Conservation (phyloP, 805 yeast genomes). For the Candida ulmi region DNA sequence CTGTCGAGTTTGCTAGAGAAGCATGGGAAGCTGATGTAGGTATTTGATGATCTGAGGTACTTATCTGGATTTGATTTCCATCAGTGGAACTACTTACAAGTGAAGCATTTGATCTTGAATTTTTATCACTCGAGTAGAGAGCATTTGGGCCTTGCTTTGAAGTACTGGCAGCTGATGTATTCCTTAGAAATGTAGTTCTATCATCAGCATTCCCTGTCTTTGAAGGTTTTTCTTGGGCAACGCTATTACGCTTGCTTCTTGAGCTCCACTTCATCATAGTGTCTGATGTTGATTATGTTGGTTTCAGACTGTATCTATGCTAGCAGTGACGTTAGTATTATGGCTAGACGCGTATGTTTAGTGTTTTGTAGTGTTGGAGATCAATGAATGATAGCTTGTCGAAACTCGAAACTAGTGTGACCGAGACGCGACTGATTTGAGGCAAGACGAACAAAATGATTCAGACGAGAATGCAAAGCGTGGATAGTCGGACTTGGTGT, state of each 20-base stretch:
- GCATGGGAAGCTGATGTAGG: neutral
- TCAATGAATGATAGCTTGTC: too few relatives aligned
- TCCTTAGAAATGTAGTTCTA: neutral
- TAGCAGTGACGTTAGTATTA: too few relatives aligned
- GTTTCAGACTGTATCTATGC: too few relatives aligned
- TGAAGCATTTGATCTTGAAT: neutral
- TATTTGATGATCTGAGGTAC: neutral
- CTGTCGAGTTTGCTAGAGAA: conserved; percentile 1
- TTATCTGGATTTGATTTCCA: neutral
- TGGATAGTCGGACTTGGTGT: too few relatives aligned
- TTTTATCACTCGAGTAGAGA: neutral
- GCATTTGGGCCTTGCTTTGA: neutral
- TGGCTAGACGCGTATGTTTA: too few relatives aligned
- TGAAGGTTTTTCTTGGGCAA: conserved; percentile 12
- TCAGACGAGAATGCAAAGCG: too few relatives aligned
- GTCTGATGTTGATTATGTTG: neutral
- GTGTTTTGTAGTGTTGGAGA: too few relatives aligned
- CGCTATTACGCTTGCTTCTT: conserved; percentile 21
- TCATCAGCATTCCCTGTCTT: neutral
- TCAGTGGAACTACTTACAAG: neutral
- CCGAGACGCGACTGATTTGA: too few relatives aligned
- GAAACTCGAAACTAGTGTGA: too few relatives aligned
- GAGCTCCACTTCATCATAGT: conserved; percentile 26
- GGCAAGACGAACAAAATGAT: too few relatives aligned
- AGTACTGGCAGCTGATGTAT: neutral